Percentiles rank a stretch among this genome's conserved stretches.
Evolutionary conservation across 768 basidiomycete species (phyloP).

Genomic region (Steccherinum ochraceum): DNA sequence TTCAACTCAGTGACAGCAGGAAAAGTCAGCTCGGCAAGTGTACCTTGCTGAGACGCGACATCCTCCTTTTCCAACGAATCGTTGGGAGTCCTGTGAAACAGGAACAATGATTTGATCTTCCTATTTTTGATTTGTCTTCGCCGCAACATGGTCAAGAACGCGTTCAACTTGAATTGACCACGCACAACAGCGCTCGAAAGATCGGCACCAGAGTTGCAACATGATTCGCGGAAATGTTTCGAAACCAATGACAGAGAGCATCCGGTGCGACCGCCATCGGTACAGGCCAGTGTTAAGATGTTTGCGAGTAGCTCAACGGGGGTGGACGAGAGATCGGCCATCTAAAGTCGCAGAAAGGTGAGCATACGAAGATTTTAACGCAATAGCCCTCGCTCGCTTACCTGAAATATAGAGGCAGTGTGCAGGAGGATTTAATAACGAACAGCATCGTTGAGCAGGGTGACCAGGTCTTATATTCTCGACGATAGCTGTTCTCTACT

Average conservation of each 20-base stretch:
- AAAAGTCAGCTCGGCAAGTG: too few species aligned
- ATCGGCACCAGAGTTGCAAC: not conserved
- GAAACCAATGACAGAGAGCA: not conserved
- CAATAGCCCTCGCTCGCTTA: too few species aligned
- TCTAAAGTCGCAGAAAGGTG: too few species aligned
- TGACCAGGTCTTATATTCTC: too few species aligned
- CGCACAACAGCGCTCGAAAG: not conserved
- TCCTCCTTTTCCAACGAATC: not conserved
- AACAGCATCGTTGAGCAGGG: too few species aligned
- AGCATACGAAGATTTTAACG: too few species aligned
- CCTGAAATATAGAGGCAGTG: too few species aligned
- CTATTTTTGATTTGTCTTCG: not conserved
- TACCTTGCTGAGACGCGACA: not conserved
- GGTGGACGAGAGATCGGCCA: too few species aligned
- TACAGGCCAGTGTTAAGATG: not conserved
- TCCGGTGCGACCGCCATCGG: not conserved
- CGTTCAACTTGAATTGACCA: not conserved
- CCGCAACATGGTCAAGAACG: not conserved
- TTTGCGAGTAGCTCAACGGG: not conserved
- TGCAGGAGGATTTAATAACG: too few species aligned
- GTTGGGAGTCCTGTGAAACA: not conserved
- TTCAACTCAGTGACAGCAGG: not conserved
- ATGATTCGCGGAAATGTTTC: not conserved
- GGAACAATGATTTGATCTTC: not conserved
- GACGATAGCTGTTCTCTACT: too few species aligned